Evolutionary conservation across 352 stramenopile genomes (phyloP).

Genomic region (Phytophthora parvispora): DNA sequence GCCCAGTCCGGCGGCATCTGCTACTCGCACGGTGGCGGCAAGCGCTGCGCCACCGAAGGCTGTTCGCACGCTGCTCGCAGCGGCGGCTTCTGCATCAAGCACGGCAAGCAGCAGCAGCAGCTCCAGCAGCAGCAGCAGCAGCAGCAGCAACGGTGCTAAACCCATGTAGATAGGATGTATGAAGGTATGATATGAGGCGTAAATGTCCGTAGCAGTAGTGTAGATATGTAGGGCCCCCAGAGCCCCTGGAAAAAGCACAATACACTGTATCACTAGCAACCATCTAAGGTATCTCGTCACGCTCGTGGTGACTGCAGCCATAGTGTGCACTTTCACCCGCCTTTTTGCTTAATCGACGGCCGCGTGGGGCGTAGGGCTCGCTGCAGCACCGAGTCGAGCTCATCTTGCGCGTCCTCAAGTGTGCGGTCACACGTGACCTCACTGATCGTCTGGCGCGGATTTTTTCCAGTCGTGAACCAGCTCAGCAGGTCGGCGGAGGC

Average conservation of each 20-base stretch:
- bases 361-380: conserved; percentile 10
- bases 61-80: conserved; percentile 85
- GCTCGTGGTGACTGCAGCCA: neutral
- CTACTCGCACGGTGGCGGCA: conserved; percentile 88
- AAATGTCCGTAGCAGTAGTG: conserved; percentile 21
- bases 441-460: conserved; percentile 11
- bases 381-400: conserved; percentile 41
- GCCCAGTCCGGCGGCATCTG: conserved; percentile 86
- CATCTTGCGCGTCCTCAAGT: conserved; percentile 43
- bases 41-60: conserved; percentile 78
- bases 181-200: conserved; percentile 41
- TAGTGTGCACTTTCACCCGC: neutral
- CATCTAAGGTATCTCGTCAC: neutral
- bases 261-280: conserved; percentile 39
- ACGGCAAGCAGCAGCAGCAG: conserved; percentile 75
- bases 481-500: conserved; percentile 36
- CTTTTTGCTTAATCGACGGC: conserved; percentile 20
- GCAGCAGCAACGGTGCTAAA: conserved; percentile 9
- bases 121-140: conserved; percentile 14
- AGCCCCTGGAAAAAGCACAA: conserved; percentile 15
- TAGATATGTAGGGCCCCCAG: conserved; percentile 12
- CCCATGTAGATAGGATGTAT: conserved; percentile 30
- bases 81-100: conserved; percentile 87
- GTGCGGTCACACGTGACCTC: conserved; percentile 60
- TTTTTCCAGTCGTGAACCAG: conserved; percentile 43